Evolutionary conservation across 106 monocot species (phyloP).

Genomic region (Apostasia shenzhenica): DNA sequence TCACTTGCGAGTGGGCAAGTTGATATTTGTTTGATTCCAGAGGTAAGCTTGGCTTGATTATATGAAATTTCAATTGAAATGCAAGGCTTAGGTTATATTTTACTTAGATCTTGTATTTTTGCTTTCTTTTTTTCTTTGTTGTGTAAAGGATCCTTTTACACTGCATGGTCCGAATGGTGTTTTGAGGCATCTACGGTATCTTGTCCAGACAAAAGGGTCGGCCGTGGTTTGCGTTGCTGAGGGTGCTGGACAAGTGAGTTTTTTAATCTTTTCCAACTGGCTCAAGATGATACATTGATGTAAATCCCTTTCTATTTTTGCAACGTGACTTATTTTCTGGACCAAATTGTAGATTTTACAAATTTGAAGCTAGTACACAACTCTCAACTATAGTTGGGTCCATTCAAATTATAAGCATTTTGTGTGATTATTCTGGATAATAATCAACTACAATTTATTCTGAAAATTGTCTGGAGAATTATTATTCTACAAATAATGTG

Average conservation of each 20-base stretch:
- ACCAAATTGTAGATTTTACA: too few relatives aligned
- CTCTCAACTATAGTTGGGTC: too few relatives aligned
- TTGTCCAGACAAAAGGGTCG: constrained; percentile 64
- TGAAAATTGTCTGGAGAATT: too few relatives aligned
- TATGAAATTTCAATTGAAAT: not conserved
- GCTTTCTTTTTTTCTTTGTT: not conserved
- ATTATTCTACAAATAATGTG: too few relatives aligned
- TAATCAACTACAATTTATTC: too few relatives aligned
- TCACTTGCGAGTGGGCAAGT: constrained; percentile 91
- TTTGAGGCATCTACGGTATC: constrained; percentile 50
- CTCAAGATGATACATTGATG: too few relatives aligned
- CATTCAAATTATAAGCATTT: too few relatives aligned
- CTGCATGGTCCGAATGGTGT: constrained; percentile 73
- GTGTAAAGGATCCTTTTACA: constrained; percentile 65
- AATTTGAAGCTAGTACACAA: too few relatives aligned
- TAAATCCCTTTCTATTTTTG: too few relatives aligned
- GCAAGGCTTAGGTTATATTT: constrained; percentile 37
- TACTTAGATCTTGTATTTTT: not conserved
- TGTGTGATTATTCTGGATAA: too few relatives aligned
- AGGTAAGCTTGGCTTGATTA: constrained; percentile 30
- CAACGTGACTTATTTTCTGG: too few relatives aligned
- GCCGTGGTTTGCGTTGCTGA: constrained; percentile 83
- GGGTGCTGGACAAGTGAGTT: constrained; percentile 79
- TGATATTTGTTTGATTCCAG: constrained; percentile 89
- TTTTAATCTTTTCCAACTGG: not conserved